Percentiles rank a stretch among this genome's conserved stretches.
phyloP scores from a whole-genome alignment of 306 rosid genomes.

The Albizia julibrissin region DNA sequence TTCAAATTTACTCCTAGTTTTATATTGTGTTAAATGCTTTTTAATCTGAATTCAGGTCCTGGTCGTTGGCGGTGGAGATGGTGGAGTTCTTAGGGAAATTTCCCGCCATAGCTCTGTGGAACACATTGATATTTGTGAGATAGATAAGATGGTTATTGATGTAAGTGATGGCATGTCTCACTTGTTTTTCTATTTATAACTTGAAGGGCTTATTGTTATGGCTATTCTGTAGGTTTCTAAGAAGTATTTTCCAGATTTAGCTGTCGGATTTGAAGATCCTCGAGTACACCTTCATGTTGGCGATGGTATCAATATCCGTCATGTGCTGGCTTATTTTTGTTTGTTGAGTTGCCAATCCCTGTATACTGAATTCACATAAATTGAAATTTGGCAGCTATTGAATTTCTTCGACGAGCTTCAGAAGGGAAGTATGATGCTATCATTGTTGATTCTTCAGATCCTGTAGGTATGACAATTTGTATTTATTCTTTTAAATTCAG shows the following conservation, averaged over 20 bases:
- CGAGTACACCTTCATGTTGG: slow-evolving; percentile 91
- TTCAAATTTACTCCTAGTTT: slow-evolving; percentile 15
- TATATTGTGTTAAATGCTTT: not conserved
- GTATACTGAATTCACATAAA: not conserved
- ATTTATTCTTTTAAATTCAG: not conserved
- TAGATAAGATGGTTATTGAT: slow-evolving; percentile 96
- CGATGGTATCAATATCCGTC: slow-evolving; percentile 61
- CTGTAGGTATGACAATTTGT: slow-evolving; percentile 70
- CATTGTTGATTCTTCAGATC: slow-evolving; percentile 98
- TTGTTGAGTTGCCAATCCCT: slow-evolving; percentile 14
- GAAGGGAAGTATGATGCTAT: slow-evolving; percentile 87
- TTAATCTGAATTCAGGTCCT: slow-evolving; percentile 61
- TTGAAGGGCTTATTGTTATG: slow-evolving; percentile 26
- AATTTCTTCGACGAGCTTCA: slow-evolving; percentile 64
- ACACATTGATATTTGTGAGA: slow-evolving; percentile 95
- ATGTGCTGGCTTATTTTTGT: slow-evolving; percentile 19
- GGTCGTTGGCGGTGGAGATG: slow-evolving; percentile 99
- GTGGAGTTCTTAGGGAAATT: slow-evolving; percentile 92
- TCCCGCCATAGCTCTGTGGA: slow-evolving; percentile 85
- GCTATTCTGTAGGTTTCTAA: slow-evolving; percentile 66
- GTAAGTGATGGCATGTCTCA: slow-evolving; percentile 51
- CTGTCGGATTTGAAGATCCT: slow-evolving; percentile 92
- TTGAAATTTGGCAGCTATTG: slow-evolving; percentile 64
- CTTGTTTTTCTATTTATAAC: slow-evolving; percentile 10
- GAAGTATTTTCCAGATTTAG: slow-evolving; percentile 78